Evolutionary conservation across 75 land plant species (phyloP).

Genomic region (Gnetum montanum): DNA sequence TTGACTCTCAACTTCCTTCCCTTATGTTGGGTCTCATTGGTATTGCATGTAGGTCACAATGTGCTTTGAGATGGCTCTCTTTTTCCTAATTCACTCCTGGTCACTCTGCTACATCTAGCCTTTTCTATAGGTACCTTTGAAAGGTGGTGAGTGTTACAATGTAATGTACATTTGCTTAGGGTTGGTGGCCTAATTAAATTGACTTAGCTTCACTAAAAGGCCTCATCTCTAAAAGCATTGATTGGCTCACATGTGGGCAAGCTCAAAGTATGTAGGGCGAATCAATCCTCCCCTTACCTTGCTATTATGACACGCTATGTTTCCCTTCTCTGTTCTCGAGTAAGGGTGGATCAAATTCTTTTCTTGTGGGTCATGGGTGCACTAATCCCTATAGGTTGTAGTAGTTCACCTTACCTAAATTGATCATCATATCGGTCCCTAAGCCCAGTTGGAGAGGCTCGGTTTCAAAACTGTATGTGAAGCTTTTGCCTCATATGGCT

Average conservation of each 20-base stretch:
- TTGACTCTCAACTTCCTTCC: neutral
- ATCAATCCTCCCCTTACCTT: slow-evolving; percentile 10
- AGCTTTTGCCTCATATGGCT: slow-evolving; percentile 15
- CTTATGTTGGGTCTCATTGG: slow-evolving; percentile 1
- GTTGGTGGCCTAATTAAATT: slow-evolving; percentile 21
- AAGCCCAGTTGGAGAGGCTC: slow-evolving; percentile 10
- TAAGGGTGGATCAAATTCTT: neutral
- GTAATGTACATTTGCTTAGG: slow-evolving; percentile 7
- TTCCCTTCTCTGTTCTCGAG: neutral
- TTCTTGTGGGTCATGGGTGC: neutral
- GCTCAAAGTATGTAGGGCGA: slow-evolving; percentile 11
- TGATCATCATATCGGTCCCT: slow-evolving; percentile 4
- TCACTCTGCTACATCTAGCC: neutral
- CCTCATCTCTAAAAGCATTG: neutral
- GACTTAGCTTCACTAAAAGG: slow-evolving; percentile 1
- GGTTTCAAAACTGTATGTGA: slow-evolving; percentile 13
- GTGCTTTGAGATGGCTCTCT: neutral
- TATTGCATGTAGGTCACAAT: neutral
- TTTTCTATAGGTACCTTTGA: slow-evolving; percentile 4
- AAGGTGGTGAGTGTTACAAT: slow-evolving; percentile 17
- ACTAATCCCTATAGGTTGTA: slow-evolving; percentile 1
- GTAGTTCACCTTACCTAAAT: neutral
- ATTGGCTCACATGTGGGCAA: neutral
- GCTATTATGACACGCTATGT: slow-evolving; percentile 3
- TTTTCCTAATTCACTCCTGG: neutral